Conservation (phyloP, 2,329 filamentous ascomycete genomes). For the Colletotrichum gloeosporioides region DNA sequence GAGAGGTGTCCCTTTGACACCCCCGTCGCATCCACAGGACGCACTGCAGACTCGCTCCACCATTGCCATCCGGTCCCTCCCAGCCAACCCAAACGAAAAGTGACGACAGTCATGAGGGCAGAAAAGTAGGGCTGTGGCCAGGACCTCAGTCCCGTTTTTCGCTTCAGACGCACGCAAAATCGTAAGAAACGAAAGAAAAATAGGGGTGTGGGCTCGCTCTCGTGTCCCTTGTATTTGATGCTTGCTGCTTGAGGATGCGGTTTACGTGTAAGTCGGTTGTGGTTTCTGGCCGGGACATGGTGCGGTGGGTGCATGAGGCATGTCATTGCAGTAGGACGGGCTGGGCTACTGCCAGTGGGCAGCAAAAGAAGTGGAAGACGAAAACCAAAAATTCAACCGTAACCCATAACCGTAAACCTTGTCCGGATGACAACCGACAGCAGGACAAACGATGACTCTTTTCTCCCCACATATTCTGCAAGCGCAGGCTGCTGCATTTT, state of each 20-base stretch:
- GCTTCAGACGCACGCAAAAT: neutral
- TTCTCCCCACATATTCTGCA: neutral
- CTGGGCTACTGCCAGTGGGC: neutral
- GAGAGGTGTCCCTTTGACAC: neutral
- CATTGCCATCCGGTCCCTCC: neutral
- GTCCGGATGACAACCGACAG: neutral
- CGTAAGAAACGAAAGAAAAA: neutral
- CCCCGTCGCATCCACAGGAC: neutral
- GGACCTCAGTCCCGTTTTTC: neutral
- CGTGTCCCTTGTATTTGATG: neutral
- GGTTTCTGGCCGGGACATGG: neutral
- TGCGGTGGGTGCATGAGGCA: neutral
- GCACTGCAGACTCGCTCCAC: neutral
- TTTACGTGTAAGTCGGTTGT: neutral
- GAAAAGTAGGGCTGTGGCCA: slow-evolving; percentile 7
- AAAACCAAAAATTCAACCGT: neutral
- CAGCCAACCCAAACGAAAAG: neutral
- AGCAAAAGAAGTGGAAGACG: neutral
- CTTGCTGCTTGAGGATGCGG: neutral
- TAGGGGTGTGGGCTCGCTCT: neutral
- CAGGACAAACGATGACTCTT: slow-evolving; percentile 9
- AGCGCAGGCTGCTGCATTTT: neutral
- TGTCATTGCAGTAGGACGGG: neutral
- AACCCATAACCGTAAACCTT: neutral
- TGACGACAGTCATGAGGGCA: neutral